Evolutionary conservation across 352 stramenopile species (phyloP).

Genomic region (Elongisporangium senticosum): DNA sequence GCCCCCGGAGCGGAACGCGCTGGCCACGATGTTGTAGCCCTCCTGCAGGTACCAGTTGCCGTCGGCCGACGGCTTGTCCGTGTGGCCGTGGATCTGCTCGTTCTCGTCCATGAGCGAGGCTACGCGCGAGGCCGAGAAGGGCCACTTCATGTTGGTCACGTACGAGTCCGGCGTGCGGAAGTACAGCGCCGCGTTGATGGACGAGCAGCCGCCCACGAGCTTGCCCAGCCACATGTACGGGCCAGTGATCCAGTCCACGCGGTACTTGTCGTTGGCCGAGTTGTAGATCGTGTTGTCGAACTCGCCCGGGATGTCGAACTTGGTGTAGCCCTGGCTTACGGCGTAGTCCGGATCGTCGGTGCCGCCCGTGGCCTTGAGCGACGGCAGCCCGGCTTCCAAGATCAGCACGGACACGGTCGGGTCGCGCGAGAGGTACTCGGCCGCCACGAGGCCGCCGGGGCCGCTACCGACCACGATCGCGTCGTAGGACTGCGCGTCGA

Average conservation of each 20-base stretch:
- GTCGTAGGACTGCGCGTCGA: constrained; percentile 34
- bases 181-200: constrained; percentile 83
- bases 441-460: constrained; percentile 47
- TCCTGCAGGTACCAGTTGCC: constrained; percentile 45
- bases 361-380: constrained; percentile 36
- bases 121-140: constrained; percentile 51
- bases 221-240: constrained; percentile 61
- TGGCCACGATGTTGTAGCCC: constrained; percentile 38
- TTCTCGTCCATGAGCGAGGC: constrained; percentile 53
- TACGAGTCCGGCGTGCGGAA: constrained; percentile 56
- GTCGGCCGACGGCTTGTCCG: constrained; percentile 41
- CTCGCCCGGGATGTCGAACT: constrained; percentile 70
- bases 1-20: constrained; percentile 25
- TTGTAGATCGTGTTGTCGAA: constrained; percentile 45
- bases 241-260: constrained; percentile 44
- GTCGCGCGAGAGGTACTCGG: constrained; percentile 52
- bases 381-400: constrained; percentile 45
- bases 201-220: constrained; percentile 72
- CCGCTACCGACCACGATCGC: constrained; percentile 52
- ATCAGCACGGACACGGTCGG: constrained; percentile 44
- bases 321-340: constrained; percentile 27
- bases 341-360: constrained; percentile 42
- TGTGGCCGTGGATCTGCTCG: constrained; percentile 36
- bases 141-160: constrained; percentile 37
- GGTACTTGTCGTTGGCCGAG: constrained; percentile 31